Conservation (phyloP, 192 early-diverging fungal genomes). For the Haplosporangium gracile region DNA sequence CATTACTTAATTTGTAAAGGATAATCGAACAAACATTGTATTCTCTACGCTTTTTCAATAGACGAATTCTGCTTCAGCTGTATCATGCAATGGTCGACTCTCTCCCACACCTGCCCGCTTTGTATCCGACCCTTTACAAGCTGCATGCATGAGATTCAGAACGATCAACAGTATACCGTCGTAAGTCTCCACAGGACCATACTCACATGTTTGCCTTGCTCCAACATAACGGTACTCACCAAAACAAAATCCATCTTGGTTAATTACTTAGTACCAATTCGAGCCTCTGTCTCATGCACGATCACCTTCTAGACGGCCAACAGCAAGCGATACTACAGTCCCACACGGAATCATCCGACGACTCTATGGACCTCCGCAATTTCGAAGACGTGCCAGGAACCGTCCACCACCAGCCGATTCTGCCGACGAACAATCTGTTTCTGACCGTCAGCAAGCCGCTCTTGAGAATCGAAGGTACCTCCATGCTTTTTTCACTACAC, state of each 20-base stretch:
- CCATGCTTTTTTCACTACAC: neutral
- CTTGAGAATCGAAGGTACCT: slow-evolving; percentile 33
- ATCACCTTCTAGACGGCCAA: neutral
- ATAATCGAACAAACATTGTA: neutral
- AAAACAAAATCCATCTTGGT: neutral
- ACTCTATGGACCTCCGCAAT: slow-evolving; percentile 31
- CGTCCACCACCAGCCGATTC: neutral
- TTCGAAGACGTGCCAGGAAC: slow-evolving; percentile 7
- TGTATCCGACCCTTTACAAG: slow-evolving; percentile 19
- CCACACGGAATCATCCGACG: slow-evolving; percentile 34
- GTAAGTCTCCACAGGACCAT: neutral
- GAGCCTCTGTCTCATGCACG: slow-evolving; percentile 12
- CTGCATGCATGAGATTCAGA: slow-evolving; percentile 28
- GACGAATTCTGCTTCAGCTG: slow-evolving; percentile 43
- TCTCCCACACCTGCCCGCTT: slow-evolving; percentile 37
- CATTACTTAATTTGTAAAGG: neutral
- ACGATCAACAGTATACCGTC: slow-evolving; percentile 14
- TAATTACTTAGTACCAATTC: slow-evolving; percentile 18
- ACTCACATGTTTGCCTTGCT: neutral
- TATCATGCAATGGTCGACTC: slow-evolving; percentile 38
- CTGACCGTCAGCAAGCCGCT: slow-evolving; percentile 16
- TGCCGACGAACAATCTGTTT: slow-evolving; percentile 6
- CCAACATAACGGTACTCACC: neutral
- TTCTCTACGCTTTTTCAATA: neutral
- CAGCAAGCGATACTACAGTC: neutral